A percentile compares a stretch with the other conserved stretches of the same genome.
phyloP scores from a whole-genome alignment of 345 rosid genomes.

The Draba incana region DNA sequence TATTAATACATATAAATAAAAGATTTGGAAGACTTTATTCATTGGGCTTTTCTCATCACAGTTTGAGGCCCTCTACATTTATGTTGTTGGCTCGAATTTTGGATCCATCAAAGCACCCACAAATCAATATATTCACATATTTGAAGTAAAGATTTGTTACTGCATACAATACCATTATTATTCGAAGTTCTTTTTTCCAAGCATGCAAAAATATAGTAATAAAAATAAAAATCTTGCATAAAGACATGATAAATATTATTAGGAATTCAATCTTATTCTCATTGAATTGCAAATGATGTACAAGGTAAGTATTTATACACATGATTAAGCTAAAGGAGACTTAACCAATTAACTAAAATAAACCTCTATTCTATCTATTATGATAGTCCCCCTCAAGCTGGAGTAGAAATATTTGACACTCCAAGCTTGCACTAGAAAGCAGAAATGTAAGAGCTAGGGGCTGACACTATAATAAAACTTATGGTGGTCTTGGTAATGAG shows the following conservation, averaged over 20 bases:
- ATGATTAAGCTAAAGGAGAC: too few relatives aligned
- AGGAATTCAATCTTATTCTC: too few relatives aligned
- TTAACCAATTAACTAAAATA: too few relatives aligned
- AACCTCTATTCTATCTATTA: too few relatives aligned
- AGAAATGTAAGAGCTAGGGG: too few relatives aligned
- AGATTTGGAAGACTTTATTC: background rate
- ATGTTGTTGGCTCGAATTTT: conserved; percentile 1
- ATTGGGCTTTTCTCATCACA: conserved; percentile 23
- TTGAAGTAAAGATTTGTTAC: background rate
- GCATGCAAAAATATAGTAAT: background rate
- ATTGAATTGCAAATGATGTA: too few relatives aligned
- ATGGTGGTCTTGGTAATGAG: too few relatives aligned
- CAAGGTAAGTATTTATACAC: too few relatives aligned
- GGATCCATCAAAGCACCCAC: conserved; percentile 11
- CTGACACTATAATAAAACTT: too few relatives aligned
- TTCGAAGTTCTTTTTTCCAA: background rate
- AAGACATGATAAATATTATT: background rate
- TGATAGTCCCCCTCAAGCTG: too few relatives aligned
- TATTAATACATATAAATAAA: background rate
- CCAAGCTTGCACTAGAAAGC: too few relatives aligned
- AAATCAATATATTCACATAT: background rate
- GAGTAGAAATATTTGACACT: too few relatives aligned
- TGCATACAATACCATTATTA: background rate
- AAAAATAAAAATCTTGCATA: background rate
- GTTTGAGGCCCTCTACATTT: background rate